These are phyloP conservation scores for Puccinellia tenuiflora DNA, from an alignment of 176 grass and related monocot species.

Conservation along the genomic window DNA sequence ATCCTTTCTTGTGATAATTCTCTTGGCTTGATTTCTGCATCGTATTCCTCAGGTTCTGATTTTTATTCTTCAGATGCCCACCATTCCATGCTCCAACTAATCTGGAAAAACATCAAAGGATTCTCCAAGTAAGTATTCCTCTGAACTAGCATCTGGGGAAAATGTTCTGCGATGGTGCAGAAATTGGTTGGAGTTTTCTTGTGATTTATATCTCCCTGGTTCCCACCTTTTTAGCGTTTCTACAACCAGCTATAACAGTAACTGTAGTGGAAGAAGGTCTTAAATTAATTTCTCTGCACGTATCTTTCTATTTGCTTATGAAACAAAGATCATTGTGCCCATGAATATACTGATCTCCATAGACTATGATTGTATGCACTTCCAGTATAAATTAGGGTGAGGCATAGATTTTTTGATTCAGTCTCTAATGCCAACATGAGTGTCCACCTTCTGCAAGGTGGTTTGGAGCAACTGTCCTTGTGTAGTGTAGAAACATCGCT, in stretches of 20 bases:
- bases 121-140: conserved; percentile 48
- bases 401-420: not conserved
- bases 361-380: not conserved
- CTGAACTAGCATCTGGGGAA: not conserved
- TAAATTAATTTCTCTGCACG: not conserved
- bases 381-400: not conserved
- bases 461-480: not conserved
- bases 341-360: not conserved
- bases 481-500: not conserved
- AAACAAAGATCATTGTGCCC: not conserved
- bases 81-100: conserved; percentile 66
- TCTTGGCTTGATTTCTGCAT: conserved; percentile 6
- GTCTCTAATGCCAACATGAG: not conserved
- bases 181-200: not conserved
- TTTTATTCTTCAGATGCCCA: conserved; percentile 44
- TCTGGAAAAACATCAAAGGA: conserved; percentile 60
- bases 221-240: not conserved
- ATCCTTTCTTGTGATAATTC: conserved; percentile 4
- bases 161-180: not conserved
- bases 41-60: not conserved
- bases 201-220: not conserved
- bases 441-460: not conserved
- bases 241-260: not conserved
- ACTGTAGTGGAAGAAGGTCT: not conserved
- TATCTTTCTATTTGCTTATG: not conserved